These are phyloP conservation scores for Pogostemon cablin DNA, from an alignment of 257 asterid genomes.

Conservation along the genomic window DNA sequence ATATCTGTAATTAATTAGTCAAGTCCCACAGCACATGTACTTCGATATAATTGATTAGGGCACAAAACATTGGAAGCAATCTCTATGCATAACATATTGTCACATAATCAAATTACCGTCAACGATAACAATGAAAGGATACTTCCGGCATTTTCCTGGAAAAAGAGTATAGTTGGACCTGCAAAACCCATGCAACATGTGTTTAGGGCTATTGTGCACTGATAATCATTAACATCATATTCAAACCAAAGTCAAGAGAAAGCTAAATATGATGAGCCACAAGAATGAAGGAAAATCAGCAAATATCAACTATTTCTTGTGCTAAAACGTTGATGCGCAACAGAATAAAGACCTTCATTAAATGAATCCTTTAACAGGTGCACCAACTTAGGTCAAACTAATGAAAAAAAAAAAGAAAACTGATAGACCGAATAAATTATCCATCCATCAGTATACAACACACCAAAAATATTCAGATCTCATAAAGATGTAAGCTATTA, in stretches of 20 bases:
- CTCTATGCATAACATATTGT: constrained; percentile 1
- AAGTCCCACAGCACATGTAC: constrained; percentile 18
- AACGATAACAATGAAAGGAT: constrained; percentile 52
- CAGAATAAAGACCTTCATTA: not conserved
- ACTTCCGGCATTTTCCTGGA: constrained; percentile 99
- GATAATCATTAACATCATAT: not conserved
- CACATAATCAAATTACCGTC: constrained; percentile 3
- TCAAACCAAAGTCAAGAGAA: not conserved
- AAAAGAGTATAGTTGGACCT: constrained; percentile 97
- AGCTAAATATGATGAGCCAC: too few relatives aligned
- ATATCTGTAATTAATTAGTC: constrained; percentile 58
- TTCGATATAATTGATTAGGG: not conserved
- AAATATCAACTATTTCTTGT: not conserved
- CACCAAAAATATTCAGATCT: constrained; percentile 12
- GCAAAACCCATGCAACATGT: constrained; percentile 42
- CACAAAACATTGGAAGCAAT: constrained; percentile 15
- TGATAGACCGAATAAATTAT: constrained; percentile 21
- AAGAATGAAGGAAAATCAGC: not conserved
- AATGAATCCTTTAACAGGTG: constrained; percentile 11
- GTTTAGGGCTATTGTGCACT: constrained; percentile 2
- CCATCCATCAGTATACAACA: constrained; percentile 11
- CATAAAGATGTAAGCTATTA: not conserved
- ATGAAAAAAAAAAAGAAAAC: not conserved
- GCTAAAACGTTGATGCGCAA: not conserved
- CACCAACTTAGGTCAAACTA: not conserved